Evolutionary conservation across 768 basidiomycete genomes (phyloP).

Genomic region (Tephrocybe sp.): DNA sequence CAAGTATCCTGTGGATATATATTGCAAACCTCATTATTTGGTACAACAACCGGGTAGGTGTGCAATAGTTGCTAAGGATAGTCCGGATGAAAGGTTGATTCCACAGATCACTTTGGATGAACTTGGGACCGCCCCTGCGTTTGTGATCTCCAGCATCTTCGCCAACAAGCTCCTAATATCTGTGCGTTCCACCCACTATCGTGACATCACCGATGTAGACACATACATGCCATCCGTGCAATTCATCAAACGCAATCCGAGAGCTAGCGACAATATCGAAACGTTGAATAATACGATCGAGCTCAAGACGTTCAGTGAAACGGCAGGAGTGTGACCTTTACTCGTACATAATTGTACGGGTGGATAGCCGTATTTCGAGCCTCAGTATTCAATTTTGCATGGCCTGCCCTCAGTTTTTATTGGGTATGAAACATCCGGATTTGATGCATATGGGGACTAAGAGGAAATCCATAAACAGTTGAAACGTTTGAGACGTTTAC

Average conservation of each 20-base stretch:
- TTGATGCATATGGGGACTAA: too few relatives aligned
- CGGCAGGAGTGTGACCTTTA: slow-evolving; percentile 19
- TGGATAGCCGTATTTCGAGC: too few relatives aligned
- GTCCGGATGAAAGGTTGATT: too few relatives aligned
- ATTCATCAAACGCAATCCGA: slow-evolving; percentile 6
- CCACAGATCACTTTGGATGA: slow-evolving; percentile 27
- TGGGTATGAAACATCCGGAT: too few relatives aligned
- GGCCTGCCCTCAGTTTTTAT: too few relatives aligned
- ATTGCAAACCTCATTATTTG: slow-evolving; percentile 32
- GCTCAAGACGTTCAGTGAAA: slow-evolving; percentile 17
- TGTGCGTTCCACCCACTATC: slow-evolving; percentile 22
- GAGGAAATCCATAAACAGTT: too few relatives aligned
- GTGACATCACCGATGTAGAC: slow-evolving; percentile 9
- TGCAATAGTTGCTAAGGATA: not conserved
- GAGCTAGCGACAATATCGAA: not conserved
- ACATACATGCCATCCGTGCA: slow-evolving; percentile 20
- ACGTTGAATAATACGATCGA: slow-evolving; percentile 15
- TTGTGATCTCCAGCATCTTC: slow-evolving; percentile 25
- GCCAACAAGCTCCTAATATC: slow-evolving; percentile 30
- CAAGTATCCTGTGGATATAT: slow-evolving; percentile 36
- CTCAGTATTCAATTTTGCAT: not conserved
- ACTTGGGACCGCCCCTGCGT: slow-evolving; percentile 26
- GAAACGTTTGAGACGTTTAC: too few relatives aligned
- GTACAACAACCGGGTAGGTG: slow-evolving; percentile 30
- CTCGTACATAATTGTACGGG: too few relatives aligned